Conservation (phyloP, 2,329 filamentous ascomycete genomes). For the Alternaria hordeiaustralica region DNA sequence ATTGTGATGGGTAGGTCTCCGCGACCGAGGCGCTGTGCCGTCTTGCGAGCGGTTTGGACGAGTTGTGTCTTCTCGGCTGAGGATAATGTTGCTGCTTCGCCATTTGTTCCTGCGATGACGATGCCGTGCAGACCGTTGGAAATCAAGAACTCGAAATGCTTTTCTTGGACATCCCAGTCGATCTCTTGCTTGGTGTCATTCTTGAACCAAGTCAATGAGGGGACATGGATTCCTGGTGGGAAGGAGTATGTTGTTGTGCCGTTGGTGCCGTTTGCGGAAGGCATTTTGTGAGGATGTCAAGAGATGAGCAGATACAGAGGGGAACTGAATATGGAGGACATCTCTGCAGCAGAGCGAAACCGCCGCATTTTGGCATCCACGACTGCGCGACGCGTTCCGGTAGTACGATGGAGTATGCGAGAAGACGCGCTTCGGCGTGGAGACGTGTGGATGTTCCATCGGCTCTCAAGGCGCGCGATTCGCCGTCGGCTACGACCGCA, state of each 20-base stretch:
- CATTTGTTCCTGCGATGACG: conserved; percentile 55
- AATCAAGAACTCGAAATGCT: conserved; percentile 62
- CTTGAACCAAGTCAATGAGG: conserved; percentile 63
- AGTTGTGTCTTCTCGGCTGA: conserved; percentile 50
- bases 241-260: conserved; percentile 46
- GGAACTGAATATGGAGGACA: neutral
- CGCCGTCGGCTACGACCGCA: neutral
- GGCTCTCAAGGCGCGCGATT: conserved; percentile 10
- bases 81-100: conserved; percentile 53
- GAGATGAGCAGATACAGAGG: neutral
- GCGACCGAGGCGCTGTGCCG: conserved; percentile 43
- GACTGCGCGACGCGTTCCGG: conserved; percentile 27
- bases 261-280: conserved; percentile 39
- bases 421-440: neutral
- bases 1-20: conserved; percentile 50
- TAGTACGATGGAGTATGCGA: conserved; percentile 14
- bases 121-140: conserved; percentile 60
- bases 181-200: conserved; percentile 58
- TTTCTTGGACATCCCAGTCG: conserved; percentile 62
- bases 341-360: conserved; percentile 11
- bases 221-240: conserved; percentile 63
- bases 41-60: conserved; percentile 48
- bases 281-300: conserved; percentile 26
- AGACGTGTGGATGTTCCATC: conserved; percentile 1
- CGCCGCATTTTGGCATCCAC: conserved; percentile 22